These are phyloP conservation scores for Thalassiosira exigua DNA, from an alignment of 352 stramenopile species.

Conservation along the genomic window DNA sequence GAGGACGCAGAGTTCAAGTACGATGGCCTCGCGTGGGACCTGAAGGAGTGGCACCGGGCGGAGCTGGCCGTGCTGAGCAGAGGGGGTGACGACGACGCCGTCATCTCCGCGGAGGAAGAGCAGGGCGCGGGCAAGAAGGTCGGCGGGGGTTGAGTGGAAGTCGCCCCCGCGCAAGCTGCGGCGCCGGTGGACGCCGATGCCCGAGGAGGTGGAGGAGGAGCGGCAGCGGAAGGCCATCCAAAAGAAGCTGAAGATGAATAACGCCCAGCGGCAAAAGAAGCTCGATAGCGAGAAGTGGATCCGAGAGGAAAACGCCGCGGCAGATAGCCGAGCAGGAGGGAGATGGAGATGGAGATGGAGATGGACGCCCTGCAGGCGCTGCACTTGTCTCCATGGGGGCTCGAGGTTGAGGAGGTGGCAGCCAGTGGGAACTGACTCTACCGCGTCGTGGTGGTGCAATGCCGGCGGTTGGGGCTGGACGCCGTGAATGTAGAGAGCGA, in stretches of 20 bases:
- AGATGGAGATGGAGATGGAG: slow-evolving; percentile 79
- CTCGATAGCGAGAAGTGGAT: slow-evolving; percentile 61
- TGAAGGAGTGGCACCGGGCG: slow-evolving; percentile 59
- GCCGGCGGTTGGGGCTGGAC: too few species aligned
- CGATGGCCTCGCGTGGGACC: slow-evolving; percentile 53
- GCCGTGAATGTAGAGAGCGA: too few species aligned
- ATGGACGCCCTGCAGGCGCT: slow-evolving; percentile 58
- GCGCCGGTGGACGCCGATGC: slow-evolving; percentile 20
- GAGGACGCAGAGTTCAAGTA: slow-evolving; percentile 64
- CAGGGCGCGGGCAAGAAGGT: slow-evolving; percentile 1
- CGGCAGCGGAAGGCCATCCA: slow-evolving; percentile 51
- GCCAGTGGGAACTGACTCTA: too few species aligned
- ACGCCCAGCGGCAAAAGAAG: slow-evolving; percentile 46
- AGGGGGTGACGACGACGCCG: slow-evolving; percentile 1
- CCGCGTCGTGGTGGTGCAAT: too few species aligned
- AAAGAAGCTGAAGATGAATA: slow-evolving; percentile 74
- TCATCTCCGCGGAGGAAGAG: slow-evolving; percentile 1
- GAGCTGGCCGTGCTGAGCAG: slow-evolving; percentile 43
- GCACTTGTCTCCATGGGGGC: too few species aligned
- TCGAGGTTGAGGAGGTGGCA: too few species aligned
- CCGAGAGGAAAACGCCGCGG: slow-evolving; percentile 54
- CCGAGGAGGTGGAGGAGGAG: slow-evolving; percentile 17
- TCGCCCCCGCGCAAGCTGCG: too few species aligned
- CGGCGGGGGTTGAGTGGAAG: slow-evolving; percentile 2
- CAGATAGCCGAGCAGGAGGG: slow-evolving; percentile 58